Evolutionary conservation across 192 early-diverging fungal genomes (phyloP), one percentile per base, ranked within the genome.

Genomic region (Diversispora epigaea): DNA sequence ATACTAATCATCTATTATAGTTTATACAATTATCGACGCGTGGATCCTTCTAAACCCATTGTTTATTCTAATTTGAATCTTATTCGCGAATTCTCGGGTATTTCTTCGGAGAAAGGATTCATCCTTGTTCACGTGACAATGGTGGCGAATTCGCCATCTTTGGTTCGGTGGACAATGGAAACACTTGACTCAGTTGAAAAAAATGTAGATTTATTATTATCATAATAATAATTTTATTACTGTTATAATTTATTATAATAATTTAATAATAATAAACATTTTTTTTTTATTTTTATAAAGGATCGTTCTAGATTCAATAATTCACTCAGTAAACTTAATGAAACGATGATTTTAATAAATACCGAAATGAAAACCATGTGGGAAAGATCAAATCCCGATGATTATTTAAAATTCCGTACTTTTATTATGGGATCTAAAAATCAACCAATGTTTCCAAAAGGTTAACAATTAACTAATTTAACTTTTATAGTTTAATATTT

Each of bases 391-490:
- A 71, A 86, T 22, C 85, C 91, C 25, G 82, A 77, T 4, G 93
- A 93, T 71, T 95, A 96, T 64, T 78, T 89, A 50, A 90, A 92
- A 79, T 96, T 95, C 86, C 84, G 94, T n/a, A 94, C 95, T 1
- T 96, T 94, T 80, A 93, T 96, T 67, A 94, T 92, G 89, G 95
- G 93, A 7, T 91, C 89, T 66, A 93, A 91, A 83, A 90, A 91
- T 78, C 91, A 94, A 86, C 87, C 92, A 58, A 94, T 96, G 93
- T 96, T 96, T 85, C 93, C 89, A 74, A 85, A 91, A 40, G 94
- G 67, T 68, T 49, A 19, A 22, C 10, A 64, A 62, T 4, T 14
- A 62, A 12, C 6, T 15, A 56, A 19, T n/a, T n/a, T 32, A 41
- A 62, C n/a, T 8, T 14, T 14, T 15, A 32, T 22, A 3, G 44